These are phyloP conservation scores for Cyclostephanos invisitatus DNA, from an alignment of 108 stramenopile species.

Conservation along the genomic window DNA sequence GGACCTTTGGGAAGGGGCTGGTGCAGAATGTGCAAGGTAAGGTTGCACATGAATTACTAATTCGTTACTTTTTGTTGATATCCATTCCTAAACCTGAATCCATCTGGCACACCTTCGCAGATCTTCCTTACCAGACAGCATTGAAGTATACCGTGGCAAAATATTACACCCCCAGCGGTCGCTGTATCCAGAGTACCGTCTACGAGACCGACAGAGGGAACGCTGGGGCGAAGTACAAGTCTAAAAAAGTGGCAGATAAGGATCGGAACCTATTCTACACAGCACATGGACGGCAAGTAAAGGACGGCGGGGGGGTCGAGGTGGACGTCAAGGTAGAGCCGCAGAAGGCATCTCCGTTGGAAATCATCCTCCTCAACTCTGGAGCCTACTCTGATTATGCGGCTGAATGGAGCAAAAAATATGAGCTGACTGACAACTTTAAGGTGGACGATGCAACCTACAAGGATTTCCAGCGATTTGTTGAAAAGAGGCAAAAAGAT, in stretches of 20 bases:
- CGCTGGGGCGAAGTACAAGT: slow-evolving; percentile 54
- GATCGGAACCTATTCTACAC: slow-evolving; percentile 76
- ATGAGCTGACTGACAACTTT: slow-evolving; percentile 76
- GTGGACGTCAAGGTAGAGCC: slow-evolving; percentile 90
- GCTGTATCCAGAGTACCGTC: slow-evolving; percentile 79
- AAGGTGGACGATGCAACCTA: slow-evolving; percentile 77
- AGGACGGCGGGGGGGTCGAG: slow-evolving; percentile 93
- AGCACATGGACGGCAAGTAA: slow-evolving; percentile 70
- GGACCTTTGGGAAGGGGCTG: slow-evolving; percentile 97
- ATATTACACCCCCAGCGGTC: slow-evolving; percentile 96
- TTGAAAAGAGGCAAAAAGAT: slow-evolving; percentile 58
- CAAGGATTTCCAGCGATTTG: slow-evolving; percentile 74
- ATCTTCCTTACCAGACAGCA: slow-evolving; percentile 80
- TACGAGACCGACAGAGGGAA: slow-evolving; percentile 61
- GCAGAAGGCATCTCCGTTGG: slow-evolving; percentile 80
- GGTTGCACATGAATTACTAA: too few relatives aligned
- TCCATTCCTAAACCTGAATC: too few relatives aligned
- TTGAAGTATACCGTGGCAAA: slow-evolving; percentile 97
- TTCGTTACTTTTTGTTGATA: too few relatives aligned
- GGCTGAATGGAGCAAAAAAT: slow-evolving; percentile 74
- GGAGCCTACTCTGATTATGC: slow-evolving; percentile 84
- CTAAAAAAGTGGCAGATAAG: slow-evolving; percentile 66
- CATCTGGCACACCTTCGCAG: not conserved
- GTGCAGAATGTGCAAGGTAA: slow-evolving; percentile 92
- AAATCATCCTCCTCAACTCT: slow-evolving; percentile 81